Conservation (phyloP, 495 filamentous ascomycete genomes). For the Tuber magnatum region DNA sequence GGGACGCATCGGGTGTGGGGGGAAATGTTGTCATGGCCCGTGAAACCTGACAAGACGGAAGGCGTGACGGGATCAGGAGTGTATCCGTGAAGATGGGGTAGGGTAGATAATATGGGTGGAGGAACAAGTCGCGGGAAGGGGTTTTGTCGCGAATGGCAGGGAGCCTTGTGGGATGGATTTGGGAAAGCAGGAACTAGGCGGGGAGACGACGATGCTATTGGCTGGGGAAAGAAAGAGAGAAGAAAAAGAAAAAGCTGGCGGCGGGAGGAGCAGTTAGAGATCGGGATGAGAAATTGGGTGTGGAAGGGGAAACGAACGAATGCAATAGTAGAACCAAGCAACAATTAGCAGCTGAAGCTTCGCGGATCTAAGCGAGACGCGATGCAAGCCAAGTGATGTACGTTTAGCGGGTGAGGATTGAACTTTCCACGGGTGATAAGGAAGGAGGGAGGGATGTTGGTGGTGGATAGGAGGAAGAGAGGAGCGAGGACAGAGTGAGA, state of each 20-base stretch:
- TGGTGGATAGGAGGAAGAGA: background rate
- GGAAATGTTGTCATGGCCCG: slow-evolving; percentile 32
- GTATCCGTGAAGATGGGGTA: background rate
- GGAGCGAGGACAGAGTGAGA: background rate
- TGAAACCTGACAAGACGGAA: background rate
- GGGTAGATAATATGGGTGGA: slow-evolving; percentile 1
- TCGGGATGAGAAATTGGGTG: background rate
- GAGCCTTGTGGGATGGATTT: background rate
- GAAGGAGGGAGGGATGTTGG: background rate
- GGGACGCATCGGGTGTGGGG: slow-evolving; percentile 34
- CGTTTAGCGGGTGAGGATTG: background rate
- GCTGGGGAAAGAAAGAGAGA: background rate
- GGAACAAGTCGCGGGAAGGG: background rate
- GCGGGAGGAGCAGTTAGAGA: slow-evolving; percentile 1
- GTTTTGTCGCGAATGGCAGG: slow-evolving; percentile 2
- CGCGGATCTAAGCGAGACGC: slow-evolving; percentile 2
- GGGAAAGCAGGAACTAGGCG: background rate
- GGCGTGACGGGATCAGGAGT: background rate
- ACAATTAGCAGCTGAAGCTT: background rate
- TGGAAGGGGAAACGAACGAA: background rate
- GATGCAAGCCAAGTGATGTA: slow-evolving; percentile 2
- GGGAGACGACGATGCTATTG: slow-evolving; percentile 3
- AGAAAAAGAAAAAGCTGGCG: background rate
- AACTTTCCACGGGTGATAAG: background rate
- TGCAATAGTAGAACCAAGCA: slow-evolving; percentile 1